phyloP scores from a whole-genome alignment of 2,329 filamentous ascomycete genomes.

The Curvularia spicifera region DNA sequence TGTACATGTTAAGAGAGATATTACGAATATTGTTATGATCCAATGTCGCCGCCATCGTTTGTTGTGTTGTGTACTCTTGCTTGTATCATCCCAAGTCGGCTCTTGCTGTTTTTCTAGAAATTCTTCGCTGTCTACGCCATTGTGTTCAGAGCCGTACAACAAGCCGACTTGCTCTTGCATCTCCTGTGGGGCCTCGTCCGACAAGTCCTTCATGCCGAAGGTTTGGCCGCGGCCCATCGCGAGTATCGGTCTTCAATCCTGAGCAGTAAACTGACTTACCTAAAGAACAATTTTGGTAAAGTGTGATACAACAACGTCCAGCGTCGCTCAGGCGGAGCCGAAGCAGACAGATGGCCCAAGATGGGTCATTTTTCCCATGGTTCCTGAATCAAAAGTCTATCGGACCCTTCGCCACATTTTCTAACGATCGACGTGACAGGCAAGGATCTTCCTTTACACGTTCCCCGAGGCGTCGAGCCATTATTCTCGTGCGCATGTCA shows the following conservation, averaged over 20 bases:
- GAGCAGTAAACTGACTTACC: background rate
- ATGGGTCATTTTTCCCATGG: background rate
- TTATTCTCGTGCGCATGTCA: constrained; percentile 1
- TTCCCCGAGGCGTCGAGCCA: background rate
- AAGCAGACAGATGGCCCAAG: background rate
- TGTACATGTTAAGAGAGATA: constrained; percentile 21
- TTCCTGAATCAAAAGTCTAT: background rate
- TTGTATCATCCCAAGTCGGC: constrained; percentile 14
- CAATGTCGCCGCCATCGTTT: constrained; percentile 14
- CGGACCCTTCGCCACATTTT: background rate
- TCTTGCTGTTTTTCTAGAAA: constrained; percentile 19
- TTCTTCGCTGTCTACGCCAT: constrained; percentile 10
- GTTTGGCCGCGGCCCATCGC: constrained; percentile 10
- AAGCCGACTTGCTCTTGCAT: constrained; percentile 34
- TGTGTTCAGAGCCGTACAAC: constrained; percentile 16
- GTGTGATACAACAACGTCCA: background rate
- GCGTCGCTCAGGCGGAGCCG: background rate
- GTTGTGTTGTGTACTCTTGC: constrained; percentile 6
- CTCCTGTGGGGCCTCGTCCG: background rate
- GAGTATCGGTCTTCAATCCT: background rate
- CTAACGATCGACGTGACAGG: background rate
- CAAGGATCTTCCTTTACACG: constrained; percentile 1
- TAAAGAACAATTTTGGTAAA: background rate
- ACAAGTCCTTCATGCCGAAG: constrained; percentile 16
- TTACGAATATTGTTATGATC: constrained; percentile 19